These are phyloP conservation scores for Exophiala sideris DNA, from an alignment of 2,329 filamentous ascomycete genomes.

Conservation along the genomic window DNA sequence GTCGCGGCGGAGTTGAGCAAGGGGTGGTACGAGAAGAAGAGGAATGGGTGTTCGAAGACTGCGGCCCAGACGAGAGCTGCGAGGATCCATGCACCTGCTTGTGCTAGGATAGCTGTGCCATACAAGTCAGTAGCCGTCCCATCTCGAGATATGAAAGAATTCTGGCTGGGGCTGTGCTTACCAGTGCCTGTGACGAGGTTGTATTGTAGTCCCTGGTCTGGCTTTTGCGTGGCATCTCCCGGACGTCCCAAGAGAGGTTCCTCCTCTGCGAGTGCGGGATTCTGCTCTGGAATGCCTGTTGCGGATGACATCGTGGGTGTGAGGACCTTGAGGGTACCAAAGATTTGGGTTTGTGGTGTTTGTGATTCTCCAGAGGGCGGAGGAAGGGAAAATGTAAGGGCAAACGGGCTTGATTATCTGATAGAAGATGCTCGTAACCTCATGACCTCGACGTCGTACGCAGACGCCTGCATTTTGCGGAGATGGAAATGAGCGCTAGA, in stretches of 20 bases:
- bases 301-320: constrained; percentile 60
- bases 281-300: constrained; percentile 61
- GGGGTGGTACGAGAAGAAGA: constrained; percentile 86
- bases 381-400: background rate
- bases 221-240: constrained; percentile 69
- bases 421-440: background rate
- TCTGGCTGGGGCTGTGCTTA: constrained; percentile 1
- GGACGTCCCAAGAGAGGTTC: constrained; percentile 68
- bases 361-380: background rate
- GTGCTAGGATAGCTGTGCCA: constrained; percentile 80
- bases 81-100: constrained; percentile 73
- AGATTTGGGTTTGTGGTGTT: background rate
- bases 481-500: constrained; percentile 2
- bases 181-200: constrained; percentile 72
- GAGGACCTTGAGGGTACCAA: background rate
- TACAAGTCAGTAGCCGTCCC: constrained; percentile 26
- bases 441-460: background rate
- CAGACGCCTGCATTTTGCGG: background rate
- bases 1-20: constrained; percentile 62
- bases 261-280: constrained; percentile 52
- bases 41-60: constrained; percentile 67
- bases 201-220: constrained; percentile 59
- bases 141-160: too few relatives aligned
- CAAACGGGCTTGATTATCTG: too few relatives aligned
- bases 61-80: constrained; percentile 72